phyloP scores from a whole-genome alignment of 352 stramenopile species.

The Pythium dissotocum region DNA sequence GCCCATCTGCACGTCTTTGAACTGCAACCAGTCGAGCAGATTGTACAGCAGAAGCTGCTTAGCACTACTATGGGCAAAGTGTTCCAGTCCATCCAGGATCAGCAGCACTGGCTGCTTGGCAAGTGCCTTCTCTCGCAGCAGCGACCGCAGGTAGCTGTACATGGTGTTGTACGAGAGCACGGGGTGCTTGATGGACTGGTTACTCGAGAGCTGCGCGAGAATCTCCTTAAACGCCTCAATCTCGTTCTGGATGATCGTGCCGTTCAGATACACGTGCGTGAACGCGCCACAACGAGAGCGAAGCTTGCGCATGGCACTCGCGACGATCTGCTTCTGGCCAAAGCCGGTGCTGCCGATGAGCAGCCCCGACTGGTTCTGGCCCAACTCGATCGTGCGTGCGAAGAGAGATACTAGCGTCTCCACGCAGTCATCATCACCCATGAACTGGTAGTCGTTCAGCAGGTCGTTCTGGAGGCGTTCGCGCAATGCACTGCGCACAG shows the following conservation, averaged over 20 bases:
- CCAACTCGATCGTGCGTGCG: conserved; percentile 62
- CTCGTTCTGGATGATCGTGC: conserved; percentile 78
- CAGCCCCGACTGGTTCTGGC: conserved; percentile 80
- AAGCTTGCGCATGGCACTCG: conserved; percentile 51
- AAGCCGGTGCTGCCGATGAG: conserved; percentile 61
- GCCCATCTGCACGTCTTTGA: conserved; percentile 77
- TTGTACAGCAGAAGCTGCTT: conserved; percentile 88
- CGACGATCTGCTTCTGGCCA: conserved; percentile 52
- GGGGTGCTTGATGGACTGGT: conserved; percentile 60
- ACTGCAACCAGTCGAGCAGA: conserved; percentile 84
- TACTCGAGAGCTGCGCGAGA: conserved; percentile 57
- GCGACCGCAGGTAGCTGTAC: conserved; percentile 76
- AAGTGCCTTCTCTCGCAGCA: conserved; percentile 56
- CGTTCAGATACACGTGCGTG: conserved; percentile 74
- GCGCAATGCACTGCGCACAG: conserved; percentile 43
- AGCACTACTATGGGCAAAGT: conserved; percentile 62
- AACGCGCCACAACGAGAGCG: conserved; percentile 41
- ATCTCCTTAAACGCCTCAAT: conserved; percentile 87
- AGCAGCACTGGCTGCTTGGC: conserved; percentile 62
- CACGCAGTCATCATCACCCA: conserved; percentile 25
- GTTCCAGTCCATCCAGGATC: conserved; percentile 72
- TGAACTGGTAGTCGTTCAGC: conserved; percentile 19
- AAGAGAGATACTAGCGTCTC: conserved; percentile 61
- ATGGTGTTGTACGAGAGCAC: conserved; percentile 85
- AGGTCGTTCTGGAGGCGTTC: conserved; percentile 37